These are phyloP conservation scores for Trichoderma atroviride DNA, from an alignment of 2,329 filamentous ascomycete genomes.

Conservation along the genomic window DNA sequence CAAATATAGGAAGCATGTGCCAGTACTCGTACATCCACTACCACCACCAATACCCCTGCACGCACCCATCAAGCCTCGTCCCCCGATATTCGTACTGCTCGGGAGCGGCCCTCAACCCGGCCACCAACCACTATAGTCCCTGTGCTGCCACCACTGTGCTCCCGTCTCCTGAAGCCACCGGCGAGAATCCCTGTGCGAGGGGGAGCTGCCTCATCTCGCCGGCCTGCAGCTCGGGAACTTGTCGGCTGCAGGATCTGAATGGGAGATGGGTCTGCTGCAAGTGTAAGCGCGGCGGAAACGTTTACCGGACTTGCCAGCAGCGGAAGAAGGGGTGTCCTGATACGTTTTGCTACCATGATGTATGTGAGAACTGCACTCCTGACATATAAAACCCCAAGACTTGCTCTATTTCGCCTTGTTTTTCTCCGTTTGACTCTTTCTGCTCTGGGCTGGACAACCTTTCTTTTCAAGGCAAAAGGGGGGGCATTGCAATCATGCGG, in stretches of 20 bases:
- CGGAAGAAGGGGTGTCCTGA: constrained; percentile 51
- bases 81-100: constrained; percentile 50
- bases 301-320: constrained; percentile 49
- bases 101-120: constrained; percentile 37
- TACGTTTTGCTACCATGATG: constrained; percentile 56
- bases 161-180: constrained; percentile 36
- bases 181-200: constrained; percentile 48
- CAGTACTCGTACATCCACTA: constrained; percentile 54
- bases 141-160: constrained; percentile 37
- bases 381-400: constrained; percentile 32
- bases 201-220: constrained; percentile 50
- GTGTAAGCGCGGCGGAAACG: constrained; percentile 51
- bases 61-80: constrained; percentile 44
- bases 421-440: neutral
- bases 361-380: constrained; percentile 48
- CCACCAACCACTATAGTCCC: constrained; percentile 33
- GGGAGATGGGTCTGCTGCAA: constrained; percentile 55
- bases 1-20: constrained; percentile 46
- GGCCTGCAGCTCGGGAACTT: constrained; percentile 52
- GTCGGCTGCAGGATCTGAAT: constrained; percentile 52
- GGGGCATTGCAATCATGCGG: neutral
- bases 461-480: neutral
- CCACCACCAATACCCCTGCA: constrained; percentile 52
- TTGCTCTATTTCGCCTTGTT: neutral
- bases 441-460: neutral